Percentiles rank a stretch among this genome's conserved stretches.
Conservation (phyloP, 495 filamentous ascomycete genomes). For the Lepidopterella palustris region DNA sequence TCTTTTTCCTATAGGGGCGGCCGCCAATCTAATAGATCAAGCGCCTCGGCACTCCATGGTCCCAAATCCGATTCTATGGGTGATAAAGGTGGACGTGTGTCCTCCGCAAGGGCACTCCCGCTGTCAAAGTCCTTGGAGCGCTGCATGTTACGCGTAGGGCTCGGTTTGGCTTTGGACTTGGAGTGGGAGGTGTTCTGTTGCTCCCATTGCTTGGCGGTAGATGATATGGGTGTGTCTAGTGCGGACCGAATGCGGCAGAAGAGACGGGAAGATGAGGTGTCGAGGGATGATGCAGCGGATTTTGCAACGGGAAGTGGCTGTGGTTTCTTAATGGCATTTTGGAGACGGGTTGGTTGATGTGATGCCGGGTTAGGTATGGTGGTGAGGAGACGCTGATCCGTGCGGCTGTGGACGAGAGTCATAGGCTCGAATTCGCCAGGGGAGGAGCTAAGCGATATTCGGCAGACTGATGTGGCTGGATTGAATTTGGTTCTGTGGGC, state of each 20-base stretch:
- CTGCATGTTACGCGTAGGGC: slow-evolving; percentile 12
- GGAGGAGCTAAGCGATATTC: neutral
- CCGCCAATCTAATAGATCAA: slow-evolving; percentile 53
- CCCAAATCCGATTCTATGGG: slow-evolving; percentile 33
- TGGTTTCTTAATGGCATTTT: no score
- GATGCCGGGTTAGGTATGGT: no score
- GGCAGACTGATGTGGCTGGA: no score
- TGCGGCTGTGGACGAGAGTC: slow-evolving; percentile 17
- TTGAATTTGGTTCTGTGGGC: no score
- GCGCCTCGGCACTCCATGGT: slow-evolving; percentile 54
- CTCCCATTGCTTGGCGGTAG: slow-evolving; percentile 12
- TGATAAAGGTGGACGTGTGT: neutral
- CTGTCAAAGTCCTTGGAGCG: slow-evolving; percentile 11
- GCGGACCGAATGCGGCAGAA: slow-evolving; percentile 10
- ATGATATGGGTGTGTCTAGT: slow-evolving; percentile 22
- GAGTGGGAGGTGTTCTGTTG: slow-evolving; percentile 6
- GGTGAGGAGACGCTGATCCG: slow-evolving; percentile 17
- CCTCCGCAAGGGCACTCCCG: no score
- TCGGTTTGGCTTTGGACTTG: no score
- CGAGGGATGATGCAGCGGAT: no score
- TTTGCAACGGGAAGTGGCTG: no score
- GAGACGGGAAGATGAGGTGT: no score
- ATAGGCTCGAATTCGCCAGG: slow-evolving; percentile 14
- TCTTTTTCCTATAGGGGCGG: no score
- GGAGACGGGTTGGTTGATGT: no score